Base-by-base conservation (phyloP, 768 basidiomycete genomes). In the Galerina sulciceps region DNA sequence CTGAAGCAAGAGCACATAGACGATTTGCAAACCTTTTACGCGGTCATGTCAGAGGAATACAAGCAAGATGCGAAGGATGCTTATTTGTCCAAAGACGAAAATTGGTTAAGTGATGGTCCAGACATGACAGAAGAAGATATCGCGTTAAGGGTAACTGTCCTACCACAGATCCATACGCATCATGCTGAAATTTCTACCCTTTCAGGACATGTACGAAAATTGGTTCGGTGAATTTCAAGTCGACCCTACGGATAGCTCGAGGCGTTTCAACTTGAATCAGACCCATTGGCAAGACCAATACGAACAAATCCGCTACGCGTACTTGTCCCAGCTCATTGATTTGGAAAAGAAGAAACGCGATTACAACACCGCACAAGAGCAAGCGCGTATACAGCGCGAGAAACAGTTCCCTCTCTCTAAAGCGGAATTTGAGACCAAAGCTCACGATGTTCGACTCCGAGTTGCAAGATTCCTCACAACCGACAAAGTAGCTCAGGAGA, bases 391-490 rank as follows among this genome's bases (percentile, higher is more conserved):
- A 53, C 55, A 53, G 18, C 67, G 59, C 6, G 71, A 75, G 15
- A 62, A 65, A 6, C 65, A 66, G 46, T 79, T 80, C 56, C 80
- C 80, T 4, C 45, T 50, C 10, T 69, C 67, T 20, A 62, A 68
- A 4, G 72, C 68, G 14, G 78, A 80, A 0, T 81, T 73, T 60
- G 34, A 67, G 9, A 52, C 38, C 15, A 76, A 75, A 63, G 22
- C 70, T 6, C 76, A 76, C 17, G 83, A 85, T 22, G 67, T 75
- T 0, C 77, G 83, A 69, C 65, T 81, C n/a, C 79, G 85, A 1
- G 73, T 79, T 9, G 85, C 84, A 18, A 72, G 73, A 47, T 86
- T 84, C 63, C 69, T 88, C 31, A 57, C 65, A 6, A 61, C 63
- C 0, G 69, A 76, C 45, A 48, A 47, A 9, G 37, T 45, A 6